Percentiles rank a stretch among this genome's conserved stretches.
These are phyloP conservation scores for Graphium sp. DNA, from an alignment of 2,329 filamentous ascomycete species.

Conservation along the genomic window DNA sequence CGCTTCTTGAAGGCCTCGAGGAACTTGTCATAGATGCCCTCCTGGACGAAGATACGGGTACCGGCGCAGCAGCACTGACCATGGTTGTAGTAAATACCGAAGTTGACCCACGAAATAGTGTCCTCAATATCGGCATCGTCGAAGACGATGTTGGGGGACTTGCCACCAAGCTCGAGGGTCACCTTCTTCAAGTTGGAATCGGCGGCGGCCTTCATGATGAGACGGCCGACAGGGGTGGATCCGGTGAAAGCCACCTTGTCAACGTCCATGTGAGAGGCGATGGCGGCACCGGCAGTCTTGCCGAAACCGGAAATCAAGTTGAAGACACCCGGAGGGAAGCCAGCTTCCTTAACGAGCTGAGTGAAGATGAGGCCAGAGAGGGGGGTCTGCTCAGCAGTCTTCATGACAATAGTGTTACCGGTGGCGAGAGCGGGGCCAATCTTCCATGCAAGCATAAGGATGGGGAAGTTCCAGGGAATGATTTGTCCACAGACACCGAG, in stretches of 20 bases:
- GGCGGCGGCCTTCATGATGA: slow-evolving; percentile 69
- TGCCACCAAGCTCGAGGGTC: slow-evolving; percentile 64
- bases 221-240: slow-evolving; percentile 54
- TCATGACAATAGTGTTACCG: slow-evolving; percentile 57
- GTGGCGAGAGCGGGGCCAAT: slow-evolving; percentile 56
- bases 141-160: slow-evolving; percentile 69
- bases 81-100: slow-evolving; percentile 49
- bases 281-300: slow-evolving; percentile 59
- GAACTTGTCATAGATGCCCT: slow-evolving; percentile 78
- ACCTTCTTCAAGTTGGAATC: slow-evolving; percentile 69
- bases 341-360: slow-evolving; percentile 54
- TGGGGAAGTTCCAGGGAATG: slow-evolving; percentile 79
- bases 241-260: slow-evolving; percentile 78
- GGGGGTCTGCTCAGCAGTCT: slow-evolving; percentile 63
- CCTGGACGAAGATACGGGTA: slow-evolving; percentile 74
- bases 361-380: slow-evolving; percentile 51
- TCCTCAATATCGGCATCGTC: slow-evolving; percentile 63
- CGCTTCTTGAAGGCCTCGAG: slow-evolving; percentile 64
- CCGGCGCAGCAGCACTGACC: slow-evolving; percentile 57
- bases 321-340: slow-evolving; percentile 62
- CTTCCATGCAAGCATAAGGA: slow-evolving; percentile 75
- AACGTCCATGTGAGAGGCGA: slow-evolving; percentile 61
- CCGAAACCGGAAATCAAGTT: slow-evolving; percentile 69
- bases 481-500: slow-evolving; percentile 73
- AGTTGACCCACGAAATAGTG: slow-evolving; percentile 65